A percentile compares a stretch with the other conserved stretches of the same genome.
phyloP scores from a whole-genome alignment of 2,329 filamentous ascomycete genomes.

The Claviceps arundinis region DNA sequence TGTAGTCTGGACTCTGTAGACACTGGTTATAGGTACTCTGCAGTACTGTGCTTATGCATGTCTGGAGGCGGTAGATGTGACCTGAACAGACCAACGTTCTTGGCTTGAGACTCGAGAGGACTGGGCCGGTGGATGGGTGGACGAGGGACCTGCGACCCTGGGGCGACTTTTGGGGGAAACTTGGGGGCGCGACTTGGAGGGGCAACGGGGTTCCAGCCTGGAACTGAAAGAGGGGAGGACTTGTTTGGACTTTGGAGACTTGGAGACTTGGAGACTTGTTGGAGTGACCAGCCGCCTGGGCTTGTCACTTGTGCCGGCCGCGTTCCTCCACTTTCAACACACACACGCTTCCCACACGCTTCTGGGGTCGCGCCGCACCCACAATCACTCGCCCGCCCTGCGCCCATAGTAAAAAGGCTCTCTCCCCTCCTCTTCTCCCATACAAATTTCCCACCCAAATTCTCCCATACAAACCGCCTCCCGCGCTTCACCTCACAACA shows the following conservation, averaged over 20 bases:
- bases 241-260: not conserved
- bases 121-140: constrained; percentile 1
- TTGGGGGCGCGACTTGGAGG: not conserved
- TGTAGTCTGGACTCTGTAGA: too few relatives aligned
- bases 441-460: constrained; percentile 46
- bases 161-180: not conserved
- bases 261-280: too few relatives aligned
- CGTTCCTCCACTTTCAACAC: constrained; percentile 15
- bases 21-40: too few relatives aligned
- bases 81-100: not conserved
- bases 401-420: constrained; percentile 50
- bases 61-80: not conserved
- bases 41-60: not conserved
- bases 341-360: constrained; percentile 14
- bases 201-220: too few relatives aligned
- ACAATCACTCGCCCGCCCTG: constrained; percentile 38
- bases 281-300: too few relatives aligned
- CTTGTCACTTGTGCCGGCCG: constrained; percentile 9
- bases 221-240: not conserved
- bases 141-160: not conserved
- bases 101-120: not conserved
- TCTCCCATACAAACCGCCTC: constrained; percentile 34
- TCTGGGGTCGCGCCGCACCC: constrained; percentile 24
- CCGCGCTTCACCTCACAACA: constrained; percentile 29
- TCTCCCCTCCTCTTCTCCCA: constrained; percentile 41